Evolutionary conservation across 2,329 filamentous ascomycete species (phyloP), one percentile per base, ranked within the genome.

Genomic region (Hawksworthiomyces lignivorus): DNA sequence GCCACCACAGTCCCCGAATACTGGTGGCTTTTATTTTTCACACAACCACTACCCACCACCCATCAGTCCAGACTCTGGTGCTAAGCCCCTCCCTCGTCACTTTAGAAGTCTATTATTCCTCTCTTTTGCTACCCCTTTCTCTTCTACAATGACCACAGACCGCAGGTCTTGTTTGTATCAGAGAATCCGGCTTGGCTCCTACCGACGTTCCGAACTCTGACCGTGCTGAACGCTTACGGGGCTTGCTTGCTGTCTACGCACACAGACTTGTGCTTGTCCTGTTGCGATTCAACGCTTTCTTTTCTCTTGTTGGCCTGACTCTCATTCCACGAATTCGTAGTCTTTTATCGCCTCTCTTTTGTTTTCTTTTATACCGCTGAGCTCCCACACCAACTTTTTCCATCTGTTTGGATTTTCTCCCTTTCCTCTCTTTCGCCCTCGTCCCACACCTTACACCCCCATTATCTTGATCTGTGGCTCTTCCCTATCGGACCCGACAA

Each of bases 341-440:
- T 26, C 18, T 38, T 31, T 33, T 24, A 17, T 59, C 59, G 59
- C 56, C 60, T 65, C 62, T 62, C 61, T 55, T 49, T 52, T 44
- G 61, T 37, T 22, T 26, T 68, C 64, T 71, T 64, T 70, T 72
- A 72, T 72, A 70, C 67, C 63, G 64, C 62, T 58, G 58, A 62
- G 63, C 61, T 65, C 60, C 64, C 67, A 67, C 68, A 66, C 65
- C 63, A 65, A 64, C 67, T 66, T 63, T 67, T 21, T 62, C 39
- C 34, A 27, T 58, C 60, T 60, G 55, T 54, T 50, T 58, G 51
- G 56, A 56, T 53, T 62, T 46, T 55, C 53, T 58, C 62, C 17
- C 11, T 24, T 46, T 55, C 54, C 57, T 63, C 57, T 57, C 62
- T 61, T 61, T 60, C 60, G 60, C 67, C 62, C 64, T 64, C 59